Evolutionary conservation across 129 eudicot genomes (phyloP).

Genomic region (Flaveria bidentis): DNA sequence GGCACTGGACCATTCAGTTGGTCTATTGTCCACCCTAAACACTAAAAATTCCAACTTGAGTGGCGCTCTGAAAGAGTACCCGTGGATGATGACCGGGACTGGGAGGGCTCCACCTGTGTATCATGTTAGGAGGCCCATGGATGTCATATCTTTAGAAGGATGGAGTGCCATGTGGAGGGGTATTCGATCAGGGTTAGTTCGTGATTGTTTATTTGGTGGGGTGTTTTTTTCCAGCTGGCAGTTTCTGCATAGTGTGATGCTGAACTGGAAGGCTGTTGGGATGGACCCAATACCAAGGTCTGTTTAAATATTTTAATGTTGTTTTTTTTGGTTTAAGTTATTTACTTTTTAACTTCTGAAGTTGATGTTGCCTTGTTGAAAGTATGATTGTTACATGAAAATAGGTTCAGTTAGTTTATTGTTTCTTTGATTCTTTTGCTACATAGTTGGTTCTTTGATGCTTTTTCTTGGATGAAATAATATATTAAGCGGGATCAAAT

Average conservation of each 20-base stretch:
- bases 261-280: slow-evolving; percentile 88
- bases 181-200: slow-evolving; percentile 65
- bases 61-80: slow-evolving; percentile 70
- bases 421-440: background rate
- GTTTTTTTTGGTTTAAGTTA: slow-evolving; percentile 3
- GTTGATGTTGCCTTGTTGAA: background rate
- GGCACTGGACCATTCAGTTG: slow-evolving; percentile 63
- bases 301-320: background rate
- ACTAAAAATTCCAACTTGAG: slow-evolving; percentile 48
- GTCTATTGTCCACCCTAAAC: slow-evolving; percentile 68
- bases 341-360: background rate
- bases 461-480: background rate
- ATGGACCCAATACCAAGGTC: slow-evolving; percentile 89
- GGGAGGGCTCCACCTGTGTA: slow-evolving; percentile 80
- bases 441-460: background rate
- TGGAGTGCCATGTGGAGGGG: slow-evolving; percentile 91
- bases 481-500: background rate
- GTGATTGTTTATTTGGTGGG: slow-evolving; percentile 90
- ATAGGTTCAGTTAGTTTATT: background rate
- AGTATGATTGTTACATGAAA: background rate
- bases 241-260: slow-evolving; percentile 66
- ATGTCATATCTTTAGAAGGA: slow-evolving; percentile 78
- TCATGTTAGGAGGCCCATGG: slow-evolving; percentile 59
- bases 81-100: slow-evolving; percentile 97
- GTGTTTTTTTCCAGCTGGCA: slow-evolving; percentile 87